Evolutionary conservation across 108 stramenopile species (phyloP).

Genomic region (Nannochloropsis salina): DNA sequence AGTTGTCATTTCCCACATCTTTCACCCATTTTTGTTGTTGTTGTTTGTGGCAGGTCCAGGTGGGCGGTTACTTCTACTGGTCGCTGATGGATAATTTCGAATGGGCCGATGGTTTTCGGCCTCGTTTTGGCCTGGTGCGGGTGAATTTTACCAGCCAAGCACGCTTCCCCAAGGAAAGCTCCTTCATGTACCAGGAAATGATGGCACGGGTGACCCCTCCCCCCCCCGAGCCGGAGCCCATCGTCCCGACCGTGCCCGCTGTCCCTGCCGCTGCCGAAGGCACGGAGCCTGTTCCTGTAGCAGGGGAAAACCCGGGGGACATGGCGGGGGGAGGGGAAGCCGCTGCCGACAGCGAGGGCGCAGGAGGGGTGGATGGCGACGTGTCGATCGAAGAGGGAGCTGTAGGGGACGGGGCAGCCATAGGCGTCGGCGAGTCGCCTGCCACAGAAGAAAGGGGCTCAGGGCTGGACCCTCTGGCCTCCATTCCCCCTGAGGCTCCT

Average conservation of each 20-base stretch:
- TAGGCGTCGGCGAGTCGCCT: too few species aligned
- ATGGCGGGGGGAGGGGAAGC: too few species aligned
- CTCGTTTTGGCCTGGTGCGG: slow-evolving; percentile 74
- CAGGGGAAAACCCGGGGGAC: neutral
- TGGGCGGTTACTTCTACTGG: slow-evolving; percentile 90
- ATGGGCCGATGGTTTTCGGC: slow-evolving; percentile 79
- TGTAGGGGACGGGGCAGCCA: too few species aligned
- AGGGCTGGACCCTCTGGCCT: too few species aligned
- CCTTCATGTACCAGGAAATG: neutral
- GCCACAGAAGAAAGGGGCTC: too few species aligned
- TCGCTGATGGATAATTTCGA: slow-evolving; percentile 84
- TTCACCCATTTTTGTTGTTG: too few species aligned
- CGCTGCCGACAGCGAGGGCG: too few species aligned
- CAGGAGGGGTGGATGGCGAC: too few species aligned
- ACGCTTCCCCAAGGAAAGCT: slow-evolving; percentile 66
- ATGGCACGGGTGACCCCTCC: neutral
- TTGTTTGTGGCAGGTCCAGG: slow-evolving; percentile 45
- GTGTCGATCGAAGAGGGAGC: too few species aligned
- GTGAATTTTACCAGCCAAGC: slow-evolving; percentile 74
- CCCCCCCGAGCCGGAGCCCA: neutral
- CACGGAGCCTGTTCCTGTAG: neutral
- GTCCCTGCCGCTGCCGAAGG: neutral
- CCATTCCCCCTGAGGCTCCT: too few species aligned
- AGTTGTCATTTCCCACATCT: too few species aligned
- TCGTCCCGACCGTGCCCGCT: neutral